These are phyloP conservation scores for Hanseniaspora sp. DNA, from an alignment of 1,139 yeast genomes.

Conservation along the genomic window DNA sequence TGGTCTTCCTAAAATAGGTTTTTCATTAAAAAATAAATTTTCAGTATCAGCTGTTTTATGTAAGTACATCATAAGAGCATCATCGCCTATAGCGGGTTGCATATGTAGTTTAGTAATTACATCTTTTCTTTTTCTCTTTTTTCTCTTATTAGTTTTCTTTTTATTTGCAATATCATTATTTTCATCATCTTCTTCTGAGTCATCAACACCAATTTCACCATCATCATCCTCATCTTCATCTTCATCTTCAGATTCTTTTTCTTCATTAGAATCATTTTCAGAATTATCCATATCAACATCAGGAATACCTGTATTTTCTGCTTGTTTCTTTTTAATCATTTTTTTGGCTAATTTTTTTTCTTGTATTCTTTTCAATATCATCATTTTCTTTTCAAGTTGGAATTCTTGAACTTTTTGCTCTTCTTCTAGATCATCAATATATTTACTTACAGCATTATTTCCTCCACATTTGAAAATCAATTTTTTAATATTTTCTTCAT, in stretches of 20 bases:
- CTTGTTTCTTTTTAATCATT: slow-evolving; percentile 31
- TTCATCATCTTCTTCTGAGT: slow-evolving; percentile 6
- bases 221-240: slow-evolving; percentile 17
- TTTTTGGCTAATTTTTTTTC: slow-evolving; percentile 19
- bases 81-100: slow-evolving; percentile 40
- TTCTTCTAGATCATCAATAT: slow-evolving; percentile 33
- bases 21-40: slow-evolving; percentile 42
- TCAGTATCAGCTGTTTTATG: slow-evolving; percentile 20
- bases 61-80: slow-evolving; percentile 42
- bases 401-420: slow-evolving; percentile 32
- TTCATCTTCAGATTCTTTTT: not conserved
- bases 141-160: slow-evolving; percentile 30
- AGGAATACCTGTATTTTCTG: slow-evolving; percentile 33
- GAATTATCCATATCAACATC: slow-evolving; percentile 18
- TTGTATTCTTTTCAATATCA: slow-evolving; percentile 20
- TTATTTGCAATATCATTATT: not conserved
- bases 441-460: slow-evolving; percentile 38
- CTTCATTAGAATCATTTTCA: slow-evolving; percentile 18
- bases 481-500: slow-evolving; percentile 38
- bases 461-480: slow-evolving; percentile 81
- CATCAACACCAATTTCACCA: slow-evolving; percentile 14
- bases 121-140: slow-evolving; percentile 5
- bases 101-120: slow-evolving; percentile 2
- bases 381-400: slow-evolving; percentile 4
- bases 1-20: slow-evolving; percentile 55